Conservation (phyloP, 2,329 filamentous ascomycete genomes). For the Geosmithia flava region DNA sequence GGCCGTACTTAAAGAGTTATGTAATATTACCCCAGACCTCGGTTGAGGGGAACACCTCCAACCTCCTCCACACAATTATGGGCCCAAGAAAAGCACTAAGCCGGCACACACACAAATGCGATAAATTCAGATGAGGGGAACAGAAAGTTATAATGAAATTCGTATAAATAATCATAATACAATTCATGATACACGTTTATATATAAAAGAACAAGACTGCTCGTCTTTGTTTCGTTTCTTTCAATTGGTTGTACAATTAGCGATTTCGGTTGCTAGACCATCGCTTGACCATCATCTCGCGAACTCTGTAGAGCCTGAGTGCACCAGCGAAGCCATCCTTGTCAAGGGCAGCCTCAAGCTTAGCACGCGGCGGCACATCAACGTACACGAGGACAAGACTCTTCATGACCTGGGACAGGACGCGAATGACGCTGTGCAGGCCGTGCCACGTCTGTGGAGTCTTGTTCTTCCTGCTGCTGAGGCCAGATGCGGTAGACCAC, state of each 20-base stretch:
- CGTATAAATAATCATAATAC: neutral
- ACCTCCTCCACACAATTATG: neutral
- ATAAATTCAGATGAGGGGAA: too few species aligned
- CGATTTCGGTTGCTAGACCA: conserved; percentile 73
- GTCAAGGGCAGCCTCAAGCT: conserved; percentile 27
- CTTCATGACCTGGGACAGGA: conserved; percentile 83
- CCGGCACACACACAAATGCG: too few species aligned
- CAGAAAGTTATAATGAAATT: too few species aligned
- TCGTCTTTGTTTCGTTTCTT: neutral
- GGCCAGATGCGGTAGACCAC: conserved; percentile 44
- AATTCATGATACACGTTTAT: neutral
- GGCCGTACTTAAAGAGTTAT: too few species aligned
- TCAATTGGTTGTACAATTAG: neutral
- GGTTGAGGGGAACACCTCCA: neutral
- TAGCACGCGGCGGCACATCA: conserved; percentile 63
- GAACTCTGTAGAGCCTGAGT: conserved; percentile 59
- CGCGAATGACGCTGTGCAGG: conserved; percentile 81
- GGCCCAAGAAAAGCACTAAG: too few species aligned
- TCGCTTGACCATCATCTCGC: conserved; percentile 69
- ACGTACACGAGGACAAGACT: conserved; percentile 84
- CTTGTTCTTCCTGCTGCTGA: conserved; percentile 23
- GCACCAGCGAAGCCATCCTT: conserved; percentile 45
- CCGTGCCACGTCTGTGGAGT: conserved; percentile 56
- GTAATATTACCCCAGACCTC: neutral
- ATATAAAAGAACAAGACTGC: too few species aligned